Evolutionary conservation across 208 protist species (phyloP).

Genomic region (Naegleria fowleri): DNA sequence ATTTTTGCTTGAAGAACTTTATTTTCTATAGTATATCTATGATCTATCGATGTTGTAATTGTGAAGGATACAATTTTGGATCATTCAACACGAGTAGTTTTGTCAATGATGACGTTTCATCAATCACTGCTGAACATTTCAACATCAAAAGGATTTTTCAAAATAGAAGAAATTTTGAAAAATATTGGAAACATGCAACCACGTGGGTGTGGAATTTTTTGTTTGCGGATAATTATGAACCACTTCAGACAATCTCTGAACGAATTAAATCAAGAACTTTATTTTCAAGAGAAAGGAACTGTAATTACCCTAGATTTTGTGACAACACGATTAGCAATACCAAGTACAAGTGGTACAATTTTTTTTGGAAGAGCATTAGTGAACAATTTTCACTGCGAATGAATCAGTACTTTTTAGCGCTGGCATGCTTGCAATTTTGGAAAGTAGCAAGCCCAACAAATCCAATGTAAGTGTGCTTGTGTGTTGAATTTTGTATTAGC

Average conservation of each 20-base stretch:
- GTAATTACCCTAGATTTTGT: background rate
- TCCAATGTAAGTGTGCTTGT: slow-evolving; percentile 58
- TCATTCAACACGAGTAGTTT: background rate
- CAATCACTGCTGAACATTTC: background rate
- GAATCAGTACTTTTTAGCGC: slow-evolving; percentile 93
- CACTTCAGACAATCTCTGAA: background rate
- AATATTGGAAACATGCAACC: background rate
- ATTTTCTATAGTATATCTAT: background rate
- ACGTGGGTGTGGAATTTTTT: background rate
- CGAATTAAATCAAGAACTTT: background rate
- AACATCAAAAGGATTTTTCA: background rate
- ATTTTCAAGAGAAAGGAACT: background rate
- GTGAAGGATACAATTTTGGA: background rate
- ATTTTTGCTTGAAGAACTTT: background rate
- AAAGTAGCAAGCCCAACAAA: slow-evolving; percentile 80
- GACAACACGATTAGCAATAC: background rate
- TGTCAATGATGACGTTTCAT: background rate
- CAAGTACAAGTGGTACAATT: slow-evolving; percentile 43
- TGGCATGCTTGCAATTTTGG: slow-evolving; percentile 80
- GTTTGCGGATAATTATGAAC: background rate
- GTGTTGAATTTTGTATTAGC: slow-evolving; percentile 54
- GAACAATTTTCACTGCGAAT: slow-evolving; percentile 89
- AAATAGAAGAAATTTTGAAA: background rate
- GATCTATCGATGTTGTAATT: background rate
- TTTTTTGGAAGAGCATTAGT: slow-evolving; percentile 88